Conservation (phyloP, 2,329 filamentous ascomycete genomes). For the Hypoxylon sp. region DNA sequence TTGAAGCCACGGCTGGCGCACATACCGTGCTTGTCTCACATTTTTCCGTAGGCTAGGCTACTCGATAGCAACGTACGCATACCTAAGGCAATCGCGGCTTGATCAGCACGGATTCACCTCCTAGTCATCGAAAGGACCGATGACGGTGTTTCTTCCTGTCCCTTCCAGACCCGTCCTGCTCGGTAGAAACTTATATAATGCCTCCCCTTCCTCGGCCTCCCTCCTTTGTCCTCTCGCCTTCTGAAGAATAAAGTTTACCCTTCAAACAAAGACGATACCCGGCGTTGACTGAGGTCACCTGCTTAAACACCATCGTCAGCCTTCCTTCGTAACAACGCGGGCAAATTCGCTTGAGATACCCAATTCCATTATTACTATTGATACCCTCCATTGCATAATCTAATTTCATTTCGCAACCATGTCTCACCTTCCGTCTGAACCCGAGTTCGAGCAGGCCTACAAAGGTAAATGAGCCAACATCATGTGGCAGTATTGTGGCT, state of each 20-base stretch:
- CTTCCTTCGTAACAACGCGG: conserved; percentile 14
- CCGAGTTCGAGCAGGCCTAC: conserved; percentile 99
- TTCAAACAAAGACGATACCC: conserved; percentile 10
- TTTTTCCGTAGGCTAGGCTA: conserved; percentile 18
- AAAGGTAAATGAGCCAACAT: conserved; percentile 73
- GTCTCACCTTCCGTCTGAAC: conserved; percentile 89
- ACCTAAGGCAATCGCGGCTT: conserved; percentile 13
- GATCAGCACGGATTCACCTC: conserved; percentile 37
- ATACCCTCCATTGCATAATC: conserved; percentile 25
- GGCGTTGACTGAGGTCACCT: neutral
- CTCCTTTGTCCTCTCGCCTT: conserved; percentile 16
- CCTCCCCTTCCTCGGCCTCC: conserved; percentile 28
- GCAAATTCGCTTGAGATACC: conserved; percentile 35
- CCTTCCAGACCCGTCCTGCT: conserved; percentile 8
- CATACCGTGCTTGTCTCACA: conserved; percentile 12
- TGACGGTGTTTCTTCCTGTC: conserved; percentile 35
- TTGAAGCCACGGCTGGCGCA: conserved; percentile 28
- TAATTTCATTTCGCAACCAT: conserved; percentile 60
- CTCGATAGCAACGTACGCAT: conserved; percentile 26
- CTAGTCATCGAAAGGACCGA: conserved; percentile 35
- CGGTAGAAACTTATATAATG: conserved; percentile 27
- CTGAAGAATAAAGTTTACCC: conserved; percentile 22
- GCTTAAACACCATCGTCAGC: neutral
- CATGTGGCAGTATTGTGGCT: neutral
- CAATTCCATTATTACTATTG: conserved; percentile 14